Base-by-base conservation (phyloP, 2,329 filamentous ascomycete genomes). In the Penicillium sp. region DNA sequence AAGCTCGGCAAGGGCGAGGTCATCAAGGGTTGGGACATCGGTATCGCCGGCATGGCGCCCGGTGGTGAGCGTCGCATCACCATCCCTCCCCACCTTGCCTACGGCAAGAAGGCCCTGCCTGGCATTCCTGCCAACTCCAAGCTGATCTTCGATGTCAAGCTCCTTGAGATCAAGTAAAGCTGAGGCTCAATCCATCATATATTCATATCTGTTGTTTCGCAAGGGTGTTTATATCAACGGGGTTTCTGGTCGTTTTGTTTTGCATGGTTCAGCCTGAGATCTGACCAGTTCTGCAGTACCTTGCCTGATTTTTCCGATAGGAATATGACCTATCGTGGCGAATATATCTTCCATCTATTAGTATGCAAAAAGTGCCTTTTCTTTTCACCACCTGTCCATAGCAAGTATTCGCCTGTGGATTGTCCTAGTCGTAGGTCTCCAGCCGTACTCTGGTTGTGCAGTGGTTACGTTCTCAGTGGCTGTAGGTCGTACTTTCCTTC, bases 1-100 rank as follows among this genome's bases (percentile, higher is more conserved):
- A 95, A 91, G 79, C 83, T 94, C 52, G 94, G 93, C 60, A 83
- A 84, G 67, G 90, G 90, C 53, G 88, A 97, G 72, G 94, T 98
- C 64, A 98, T 98, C 78, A 93, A 95, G 81, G 93, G 93, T 60
- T 97, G 93, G 94, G 94, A 98, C 70, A 82, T 97, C 57, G 93
- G 93, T 73, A 77, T 98, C 60, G 79, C 81, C 59, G 94, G 94
- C 73, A 96, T 98, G 89, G 78, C 84, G 60, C 85, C 90, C 59
- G 93, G 93, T 65, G 90, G 89, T 63, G 94, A 98, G 80, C 88
- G 93, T 64, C 85, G 93, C 60, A 79, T 98, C 64, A 90, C 84
- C 54, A 90, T 98, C 64, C 94, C 94, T 41, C 78, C 93, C 41
- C 76, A 85, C 63, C 82, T 91, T 50, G 94, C 86, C 62, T 98